These are phyloP conservation scores for Leucogyrophana mollusca DNA, from an alignment of 768 basidiomycete species.

Conservation along the genomic window DNA sequence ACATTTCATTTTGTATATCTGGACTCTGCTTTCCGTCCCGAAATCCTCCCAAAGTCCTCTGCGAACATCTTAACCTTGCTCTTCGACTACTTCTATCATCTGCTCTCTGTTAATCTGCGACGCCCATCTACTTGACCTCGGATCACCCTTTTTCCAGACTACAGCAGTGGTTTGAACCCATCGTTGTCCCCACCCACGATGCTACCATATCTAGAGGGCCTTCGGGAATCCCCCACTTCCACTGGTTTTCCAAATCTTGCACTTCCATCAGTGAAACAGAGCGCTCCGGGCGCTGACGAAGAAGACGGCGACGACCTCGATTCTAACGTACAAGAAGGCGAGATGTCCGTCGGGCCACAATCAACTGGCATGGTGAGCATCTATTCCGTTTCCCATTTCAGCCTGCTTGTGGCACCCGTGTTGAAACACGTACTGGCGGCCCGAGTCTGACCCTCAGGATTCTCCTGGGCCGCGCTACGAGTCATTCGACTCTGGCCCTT, in stretches of 20 bases:
- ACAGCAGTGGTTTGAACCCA: constrained; percentile 4
- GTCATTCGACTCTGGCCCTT: constrained; percentile 72
- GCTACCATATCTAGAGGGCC: constrained; percentile 63
- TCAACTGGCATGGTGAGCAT: constrained; percentile 18
- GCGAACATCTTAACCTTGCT: not conserved
- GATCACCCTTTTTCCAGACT: constrained; percentile 36
- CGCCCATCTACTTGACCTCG: not conserved
- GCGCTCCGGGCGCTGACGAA: constrained; percentile 37
- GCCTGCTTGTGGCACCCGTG: constrained; percentile 5
- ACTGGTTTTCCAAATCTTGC: constrained; percentile 32
- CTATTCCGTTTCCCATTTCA: constrained; percentile 14
- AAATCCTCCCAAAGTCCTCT: constrained; percentile 1
- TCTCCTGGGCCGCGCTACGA: constrained; percentile 71
- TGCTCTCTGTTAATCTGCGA: not conserved
- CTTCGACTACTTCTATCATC: not conserved
- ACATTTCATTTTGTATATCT: constrained; percentile 12
- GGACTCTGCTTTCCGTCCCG: constrained; percentile 4
- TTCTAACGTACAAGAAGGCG: constrained; percentile 64
- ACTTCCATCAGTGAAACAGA: constrained; percentile 48
- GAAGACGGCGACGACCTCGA: constrained; percentile 45
- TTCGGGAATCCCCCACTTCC: constrained; percentile 37
- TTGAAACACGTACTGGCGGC: constrained; percentile 31
- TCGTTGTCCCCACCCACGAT: constrained; percentile 38
- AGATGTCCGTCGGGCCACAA: constrained; percentile 43
- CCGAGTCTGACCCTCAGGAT: constrained; percentile 70